phyloP scores from a whole-genome alignment of 129 eudicot genomes.

The Arctium lappa region DNA sequence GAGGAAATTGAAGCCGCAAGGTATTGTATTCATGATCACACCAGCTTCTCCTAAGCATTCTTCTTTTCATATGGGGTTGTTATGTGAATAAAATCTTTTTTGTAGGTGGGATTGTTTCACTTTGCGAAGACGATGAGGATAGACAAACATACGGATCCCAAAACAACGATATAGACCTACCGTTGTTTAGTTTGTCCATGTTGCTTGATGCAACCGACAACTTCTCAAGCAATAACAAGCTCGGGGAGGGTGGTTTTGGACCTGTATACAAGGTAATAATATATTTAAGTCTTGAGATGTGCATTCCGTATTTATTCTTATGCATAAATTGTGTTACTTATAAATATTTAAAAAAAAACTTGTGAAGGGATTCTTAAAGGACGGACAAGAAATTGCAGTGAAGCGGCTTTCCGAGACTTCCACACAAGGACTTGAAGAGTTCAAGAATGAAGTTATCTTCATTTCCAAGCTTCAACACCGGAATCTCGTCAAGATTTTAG shows the following conservation, averaged over 20 bases:
- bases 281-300: background rate
- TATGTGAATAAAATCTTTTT: no score
- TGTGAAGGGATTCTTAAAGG: background rate
- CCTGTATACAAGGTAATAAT: conserved; percentile 19
- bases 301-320: no score
- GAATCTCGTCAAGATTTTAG: conserved; percentile 35
- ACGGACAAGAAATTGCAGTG: conserved; percentile 36
- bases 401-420: conserved; percentile 35
- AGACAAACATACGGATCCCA: no score
- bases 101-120: no score
- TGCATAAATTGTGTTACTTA: no score
- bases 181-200: background rate
- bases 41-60: no score
- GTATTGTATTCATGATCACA: background rate
- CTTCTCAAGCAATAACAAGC: conserved; percentile 10
- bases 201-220: conserved; percentile 3
- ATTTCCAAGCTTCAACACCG: conserved; percentile 41
- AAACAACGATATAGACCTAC: background rate
- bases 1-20: background rate
- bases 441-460: conserved; percentile 39
- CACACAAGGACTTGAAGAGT: conserved; percentile 39
- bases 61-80: no score
- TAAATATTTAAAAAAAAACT: background rate
- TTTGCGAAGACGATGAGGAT: no score
- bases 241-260: conserved; percentile 23